phyloP scores from a whole-genome alignment of 2,329 filamentous ascomycete genomes.

The Neospermospora avenae region DNA sequence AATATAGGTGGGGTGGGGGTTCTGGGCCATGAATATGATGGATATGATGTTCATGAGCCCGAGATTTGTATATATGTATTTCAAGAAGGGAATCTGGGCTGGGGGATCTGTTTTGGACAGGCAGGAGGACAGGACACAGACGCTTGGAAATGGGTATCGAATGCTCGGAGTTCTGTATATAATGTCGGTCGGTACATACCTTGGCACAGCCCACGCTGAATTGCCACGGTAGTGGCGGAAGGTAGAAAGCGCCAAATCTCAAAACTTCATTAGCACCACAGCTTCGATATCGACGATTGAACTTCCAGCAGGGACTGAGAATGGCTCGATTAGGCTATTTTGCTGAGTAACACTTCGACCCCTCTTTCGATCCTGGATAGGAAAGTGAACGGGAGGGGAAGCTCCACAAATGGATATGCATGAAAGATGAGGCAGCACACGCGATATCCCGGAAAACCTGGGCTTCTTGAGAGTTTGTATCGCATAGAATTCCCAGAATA shows the following conservation, averaged over 20 bases:
- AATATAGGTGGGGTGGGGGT: neutral
- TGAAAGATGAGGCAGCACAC: neutral
- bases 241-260: neutral
- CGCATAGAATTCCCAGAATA: neutral
- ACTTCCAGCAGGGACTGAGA: neutral
- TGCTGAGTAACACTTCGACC: conserved; percentile 1
- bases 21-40: neutral
- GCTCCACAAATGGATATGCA: neutral
- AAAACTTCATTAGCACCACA: neutral
- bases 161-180: neutral
- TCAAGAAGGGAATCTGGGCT: neutral
- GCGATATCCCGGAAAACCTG: neutral
- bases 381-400: conserved; percentile 5
- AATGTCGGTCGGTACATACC: neutral
- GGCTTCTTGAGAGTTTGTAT: neutral
- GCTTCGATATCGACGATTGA: neutral
- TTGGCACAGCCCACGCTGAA: neutral
- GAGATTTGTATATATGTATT: conserved; percentile 1
- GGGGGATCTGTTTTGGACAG: neutral
- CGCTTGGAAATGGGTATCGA: neutral
- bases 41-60: neutral
- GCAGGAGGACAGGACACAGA: neutral
- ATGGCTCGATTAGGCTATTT: neutral
- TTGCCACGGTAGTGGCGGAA: neutral
- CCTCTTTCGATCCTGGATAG: conserved; percentile 1